phyloP scores from a whole-genome alignment of 139 green algal species.

The Zygnema circumcarinatum region DNA sequence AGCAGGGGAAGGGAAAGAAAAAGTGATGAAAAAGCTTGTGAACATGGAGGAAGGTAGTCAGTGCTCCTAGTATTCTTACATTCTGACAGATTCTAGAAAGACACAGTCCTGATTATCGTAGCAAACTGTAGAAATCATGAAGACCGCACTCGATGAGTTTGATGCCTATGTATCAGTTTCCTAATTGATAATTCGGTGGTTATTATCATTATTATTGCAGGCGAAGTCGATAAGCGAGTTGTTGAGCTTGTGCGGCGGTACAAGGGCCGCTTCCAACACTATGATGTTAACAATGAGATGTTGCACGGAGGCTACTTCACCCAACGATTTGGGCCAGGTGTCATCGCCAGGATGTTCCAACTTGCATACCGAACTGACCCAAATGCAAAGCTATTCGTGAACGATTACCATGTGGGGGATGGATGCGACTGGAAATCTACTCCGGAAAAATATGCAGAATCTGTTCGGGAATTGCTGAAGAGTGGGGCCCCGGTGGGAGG shows the following conservation, averaged over 20 bases:
- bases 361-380: constrained; percentile 21
- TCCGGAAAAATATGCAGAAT: constrained; percentile 51
- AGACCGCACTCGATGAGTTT: no score
- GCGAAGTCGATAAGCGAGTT: constrained; percentile 31
- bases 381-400: constrained; percentile 43
- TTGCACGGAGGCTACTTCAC: constrained; percentile 47
- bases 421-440: background rate
- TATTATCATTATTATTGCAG: no score
- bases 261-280: constrained; percentile 26
- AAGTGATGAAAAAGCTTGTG: no score
- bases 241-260: constrained; percentile 21
- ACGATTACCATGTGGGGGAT: constrained; percentile 55
- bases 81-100: no score
- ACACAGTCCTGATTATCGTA: no score
- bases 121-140: no score
- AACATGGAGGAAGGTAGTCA: no score
- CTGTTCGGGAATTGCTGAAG: constrained; percentile 9
- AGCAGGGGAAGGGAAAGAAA: no score
- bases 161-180: no score
- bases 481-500: constrained; percentile 37
- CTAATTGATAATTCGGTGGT: no score
- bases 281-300: constrained; percentile 62
- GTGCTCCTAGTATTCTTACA: no score
- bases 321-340: background rate
- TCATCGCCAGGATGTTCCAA: constrained; percentile 33